phyloP scores from a whole-genome alignment of 352 stramenopile genomes.

The Phytopythium cucurbitacearum region DNA sequence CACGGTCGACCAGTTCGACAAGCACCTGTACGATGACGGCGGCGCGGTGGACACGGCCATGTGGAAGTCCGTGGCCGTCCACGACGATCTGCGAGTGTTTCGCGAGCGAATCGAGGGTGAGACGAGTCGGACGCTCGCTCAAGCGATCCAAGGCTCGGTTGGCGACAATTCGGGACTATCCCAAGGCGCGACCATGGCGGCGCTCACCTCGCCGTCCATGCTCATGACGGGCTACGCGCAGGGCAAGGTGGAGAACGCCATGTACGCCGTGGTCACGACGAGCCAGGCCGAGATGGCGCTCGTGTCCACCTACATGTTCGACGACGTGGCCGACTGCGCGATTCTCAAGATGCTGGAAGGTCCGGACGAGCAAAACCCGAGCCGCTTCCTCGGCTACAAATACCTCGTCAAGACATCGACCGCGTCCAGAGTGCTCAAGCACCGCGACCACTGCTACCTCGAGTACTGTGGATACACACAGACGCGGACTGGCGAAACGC shows the following conservation, averaged over 20 bases:
- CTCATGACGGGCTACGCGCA: conserved; percentile 26
- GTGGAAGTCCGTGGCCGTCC: conserved; percentile 16
- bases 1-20: conserved; percentile 15
- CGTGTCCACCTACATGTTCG: conserved; percentile 35
- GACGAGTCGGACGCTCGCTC: conserved; percentile 9
- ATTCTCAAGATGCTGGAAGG: conserved; percentile 23
- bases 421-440: conserved; percentile 8
- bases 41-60: conserved; percentile 15
- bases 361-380: conserved; percentile 13
- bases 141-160: conserved; percentile 4
- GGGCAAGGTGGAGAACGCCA: conserved; percentile 34
- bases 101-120: conserved; percentile 13
- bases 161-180: too few relatives aligned
- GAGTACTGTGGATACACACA: conserved; percentile 33
- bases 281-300: conserved; percentile 48
- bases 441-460: conserved; percentile 36
- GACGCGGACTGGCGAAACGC: conserved; percentile 16
- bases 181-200: conserved; percentile 3
- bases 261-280: conserved; percentile 29
- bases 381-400: conserved; percentile 42
- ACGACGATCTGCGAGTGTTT: conserved; percentile 13
- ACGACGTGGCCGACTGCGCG: conserved; percentile 35
- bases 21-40: conserved; percentile 11
- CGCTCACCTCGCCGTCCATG: conserved; percentile 21
- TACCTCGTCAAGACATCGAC: conserved; percentile 28